These are phyloP conservation scores for Mycena albidolilacea DNA, from an alignment of 768 basidiomycete species.

Conservation along the genomic window DNA sequence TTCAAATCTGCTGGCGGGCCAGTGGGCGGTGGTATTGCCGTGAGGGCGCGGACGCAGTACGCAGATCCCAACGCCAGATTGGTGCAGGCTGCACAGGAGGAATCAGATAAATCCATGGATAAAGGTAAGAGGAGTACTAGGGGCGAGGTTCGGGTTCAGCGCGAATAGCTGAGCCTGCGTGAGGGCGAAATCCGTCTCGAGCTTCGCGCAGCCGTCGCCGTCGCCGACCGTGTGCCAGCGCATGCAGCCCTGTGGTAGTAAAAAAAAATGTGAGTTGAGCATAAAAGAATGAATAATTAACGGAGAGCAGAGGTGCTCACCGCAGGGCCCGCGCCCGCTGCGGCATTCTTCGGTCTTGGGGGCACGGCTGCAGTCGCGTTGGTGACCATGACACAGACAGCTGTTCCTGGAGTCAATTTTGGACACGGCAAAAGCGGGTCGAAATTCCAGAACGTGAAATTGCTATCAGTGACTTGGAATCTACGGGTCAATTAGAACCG, in stretches of 20 bases:
- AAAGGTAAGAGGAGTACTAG: too few relatives aligned
- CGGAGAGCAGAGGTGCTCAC: too few relatives aligned
- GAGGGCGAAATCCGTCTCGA: slow-evolving; percentile 7
- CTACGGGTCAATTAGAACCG: too few relatives aligned
- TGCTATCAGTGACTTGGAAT: too few relatives aligned
- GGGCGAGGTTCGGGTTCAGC: slow-evolving; percentile 23
- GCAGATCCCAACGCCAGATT: slow-evolving; percentile 5
- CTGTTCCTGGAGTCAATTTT: neutral
- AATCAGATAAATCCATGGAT: too few relatives aligned
- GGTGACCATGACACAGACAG: slow-evolving; percentile 14
- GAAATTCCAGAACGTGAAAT: slow-evolving; percentile 17
- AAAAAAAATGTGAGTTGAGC: too few relatives aligned
- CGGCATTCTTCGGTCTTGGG: slow-evolving; percentile 20
- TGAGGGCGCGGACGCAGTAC: slow-evolving; percentile 15
- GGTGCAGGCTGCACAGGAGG: too few relatives aligned
- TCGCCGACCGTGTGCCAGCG: slow-evolving; percentile 11
- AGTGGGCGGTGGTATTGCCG: neutral
- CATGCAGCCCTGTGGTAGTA: neutral
- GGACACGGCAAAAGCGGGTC: slow-evolving; percentile 13
- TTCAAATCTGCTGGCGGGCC: slow-evolving; percentile 20
- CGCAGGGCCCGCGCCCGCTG: slow-evolving; percentile 16
- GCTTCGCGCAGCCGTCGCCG: slow-evolving; percentile 14
- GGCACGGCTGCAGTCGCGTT: slow-evolving; percentile 19
- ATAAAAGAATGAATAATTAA: too few relatives aligned
- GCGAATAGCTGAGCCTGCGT: slow-evolving; percentile 5